Evolutionary conservation across 495 filamentous ascomycete species (phyloP).

Genomic region (Penicillium robsamsonii): DNA sequence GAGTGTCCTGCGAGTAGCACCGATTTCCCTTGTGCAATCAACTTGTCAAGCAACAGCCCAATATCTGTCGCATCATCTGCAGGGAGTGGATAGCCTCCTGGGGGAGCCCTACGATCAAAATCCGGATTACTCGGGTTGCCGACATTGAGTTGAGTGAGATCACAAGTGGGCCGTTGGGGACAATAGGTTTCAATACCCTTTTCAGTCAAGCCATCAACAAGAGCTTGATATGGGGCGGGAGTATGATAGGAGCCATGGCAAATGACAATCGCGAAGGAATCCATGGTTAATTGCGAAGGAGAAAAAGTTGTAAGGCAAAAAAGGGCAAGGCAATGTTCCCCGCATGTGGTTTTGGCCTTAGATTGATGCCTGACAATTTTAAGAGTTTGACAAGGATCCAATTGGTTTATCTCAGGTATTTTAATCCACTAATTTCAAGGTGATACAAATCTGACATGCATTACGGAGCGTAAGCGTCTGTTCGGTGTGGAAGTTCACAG

Average conservation of each 20-base stretch:
- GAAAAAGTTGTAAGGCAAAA: not conserved
- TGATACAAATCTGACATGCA: constrained; percentile 8
- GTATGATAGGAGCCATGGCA: constrained; percentile 40
- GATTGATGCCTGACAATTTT: not conserved
- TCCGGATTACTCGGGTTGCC: constrained; percentile 29
- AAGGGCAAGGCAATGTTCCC: not conserved
- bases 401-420: not conserved
- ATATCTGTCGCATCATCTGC: constrained; percentile 26
- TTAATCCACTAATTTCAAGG: not conserved
- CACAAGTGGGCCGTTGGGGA: constrained; percentile 35
- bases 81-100: constrained; percentile 28
- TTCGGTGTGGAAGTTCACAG: not conserved
- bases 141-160: constrained; percentile 30
- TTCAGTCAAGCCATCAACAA: constrained; percentile 24
- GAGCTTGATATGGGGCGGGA: constrained; percentile 29
- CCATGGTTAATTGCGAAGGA: not conserved
- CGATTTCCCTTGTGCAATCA: constrained; percentile 25
- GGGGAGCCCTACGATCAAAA: constrained; percentile 29
- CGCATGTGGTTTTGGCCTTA: not conserved
- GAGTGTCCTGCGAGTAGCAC: constrained; percentile 34
- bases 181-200: constrained; percentile 32
- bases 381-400: not conserved
- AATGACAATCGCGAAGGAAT: constrained; percentile 23
- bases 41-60: constrained; percentile 15
- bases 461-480: not conserved